Evolutionary conservation across 176 grass and related monocot species (phyloP).

Genomic region (Juncus inflexus): DNA sequence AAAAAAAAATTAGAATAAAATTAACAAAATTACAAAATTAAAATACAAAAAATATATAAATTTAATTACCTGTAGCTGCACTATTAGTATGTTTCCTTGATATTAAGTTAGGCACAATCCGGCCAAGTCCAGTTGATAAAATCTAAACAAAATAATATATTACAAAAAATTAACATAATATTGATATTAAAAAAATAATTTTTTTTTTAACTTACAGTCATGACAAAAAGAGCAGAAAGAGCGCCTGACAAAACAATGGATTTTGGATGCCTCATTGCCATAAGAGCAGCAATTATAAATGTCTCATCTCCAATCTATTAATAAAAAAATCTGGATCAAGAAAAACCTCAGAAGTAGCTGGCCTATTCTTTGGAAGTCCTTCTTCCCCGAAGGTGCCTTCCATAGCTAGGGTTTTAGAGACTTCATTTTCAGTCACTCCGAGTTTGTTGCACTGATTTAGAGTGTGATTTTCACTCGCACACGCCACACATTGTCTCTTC

Average conservation of each 20-base stretch:
- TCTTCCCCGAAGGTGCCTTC: too few relatives aligned
- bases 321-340: neutral
- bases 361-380: too few relatives aligned
- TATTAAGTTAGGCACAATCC: conserved; percentile 93
- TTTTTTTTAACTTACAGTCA: too few relatives aligned
- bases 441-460: too few relatives aligned
- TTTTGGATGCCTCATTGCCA: conserved; percentile 98
- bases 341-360: too few relatives aligned
- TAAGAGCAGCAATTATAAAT: conserved; percentile 94
- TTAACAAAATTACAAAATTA: neutral
- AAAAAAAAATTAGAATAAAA: conserved; percentile 29
- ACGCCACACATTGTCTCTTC: too few relatives aligned
- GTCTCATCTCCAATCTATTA: conserved; percentile 90
- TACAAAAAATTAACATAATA: conserved; percentile 9
- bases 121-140: conserved; percentile 78
- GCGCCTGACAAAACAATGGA: conserved; percentile 82
- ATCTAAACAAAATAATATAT: conserved; percentile 40
- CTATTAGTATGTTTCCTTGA: conserved; percentile 97
- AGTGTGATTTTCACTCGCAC: too few relatives aligned
- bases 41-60: conserved; percentile 14
- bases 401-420: too few relatives aligned
- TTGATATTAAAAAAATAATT: neutral
- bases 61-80: conserved; percentile 70
- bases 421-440: too few relatives aligned
- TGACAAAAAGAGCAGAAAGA: conserved; percentile 53